Evolutionary conservation across 2,329 filamentous ascomycete species (phyloP), one percentile per base, ranked within the genome.

Genomic region (Talaromyces albobiverticillius): DNA sequence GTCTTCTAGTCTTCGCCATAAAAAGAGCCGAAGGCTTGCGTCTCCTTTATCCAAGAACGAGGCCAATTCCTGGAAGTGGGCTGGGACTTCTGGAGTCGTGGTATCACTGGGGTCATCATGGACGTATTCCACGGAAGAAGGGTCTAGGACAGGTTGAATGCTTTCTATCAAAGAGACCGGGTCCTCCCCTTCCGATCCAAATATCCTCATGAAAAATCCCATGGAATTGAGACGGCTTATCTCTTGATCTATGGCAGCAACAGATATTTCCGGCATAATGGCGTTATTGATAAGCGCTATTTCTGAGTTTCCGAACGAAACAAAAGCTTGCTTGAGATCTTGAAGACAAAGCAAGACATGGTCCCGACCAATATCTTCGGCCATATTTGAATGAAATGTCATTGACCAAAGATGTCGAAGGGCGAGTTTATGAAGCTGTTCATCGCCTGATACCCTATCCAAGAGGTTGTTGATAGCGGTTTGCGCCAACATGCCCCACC

Each of bases 161-260:
- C 86, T 94, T 64, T 96, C 91, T 55, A 99, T 96, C 18, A 96
- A 84, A 4, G 86, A 82, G 11, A 93, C 82, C 0, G 93, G 89
- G 61, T 96, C 87, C 45, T 87, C 85, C 55, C 86, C 82, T 54
- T 94, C 88, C 34, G 91, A 86, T 56, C 89, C 88, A 67, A 97
- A 97, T 0, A 99, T 82, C 34, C 86, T 89, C 48, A 91, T 80
- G 71, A 99, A 97, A 69, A 97, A 97, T 66, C 96, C 93, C 83
- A 95, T 94, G 0, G 93, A 97, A 13, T 90, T 96, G 31, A 97
- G 80, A 63, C 92, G 91, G 11, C 90, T 93, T 23, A 96, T 87
- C 67, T 99, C 93, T 52, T 90, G 86, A 59, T 97, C 92, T 7
- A 94, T 86, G 0, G 90, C 89, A n/a, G 82, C 80, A 2, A 84